These are phyloP conservation scores for Penicillium sp. DNA, from an alignment of 2,329 filamentous ascomycete genomes.

Conservation along the genomic window DNA sequence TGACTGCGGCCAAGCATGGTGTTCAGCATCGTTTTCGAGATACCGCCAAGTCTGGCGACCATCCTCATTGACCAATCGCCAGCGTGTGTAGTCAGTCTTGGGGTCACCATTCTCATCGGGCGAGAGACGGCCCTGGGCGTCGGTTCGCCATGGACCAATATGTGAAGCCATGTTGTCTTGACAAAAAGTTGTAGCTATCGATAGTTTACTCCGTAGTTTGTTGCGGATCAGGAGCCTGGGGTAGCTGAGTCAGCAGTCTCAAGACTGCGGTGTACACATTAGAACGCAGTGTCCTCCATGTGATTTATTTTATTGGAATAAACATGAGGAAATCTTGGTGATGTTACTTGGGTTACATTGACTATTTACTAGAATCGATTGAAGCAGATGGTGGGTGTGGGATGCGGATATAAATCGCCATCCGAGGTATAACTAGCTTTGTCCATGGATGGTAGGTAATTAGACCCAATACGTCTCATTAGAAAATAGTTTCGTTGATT, in stretches of 20 bases:
- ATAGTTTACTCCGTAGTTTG: background rate
- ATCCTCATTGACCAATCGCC: conserved; percentile 76
- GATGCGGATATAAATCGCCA: background rate
- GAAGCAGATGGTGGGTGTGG: background rate
- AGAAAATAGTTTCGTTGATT: background rate
- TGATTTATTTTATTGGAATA: conserved; percentile 1
- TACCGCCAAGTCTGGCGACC: conserved; percentile 95
- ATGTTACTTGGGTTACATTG: background rate
- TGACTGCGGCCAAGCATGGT: conserved; percentile 76
- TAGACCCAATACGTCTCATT: background rate
- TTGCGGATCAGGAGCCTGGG: conserved; percentile 5
- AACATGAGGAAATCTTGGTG: background rate
- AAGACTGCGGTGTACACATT: conserved; percentile 17
- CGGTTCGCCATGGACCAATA: conserved; percentile 35
- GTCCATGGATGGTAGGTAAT: background rate
- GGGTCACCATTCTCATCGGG: conserved; percentile 35
- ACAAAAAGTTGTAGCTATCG: conserved; percentile 3
- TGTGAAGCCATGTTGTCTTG: conserved; percentile 24
- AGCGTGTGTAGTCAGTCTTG: conserved; percentile 73
- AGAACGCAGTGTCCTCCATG: conserved; percentile 5
- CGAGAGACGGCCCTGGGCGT: conserved; percentile 33
- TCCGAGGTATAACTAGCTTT: background rate
- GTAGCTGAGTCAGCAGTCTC: conserved; percentile 23
- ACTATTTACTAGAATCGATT: background rate
- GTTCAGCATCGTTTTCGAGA: conserved; percentile 65